Percentiles rank a stretch among this genome's conserved stretches.
These are phyloP conservation scores for Torulaspora indica DNA, from an alignment of 805 yeast species.

Conservation along the genomic window DNA sequence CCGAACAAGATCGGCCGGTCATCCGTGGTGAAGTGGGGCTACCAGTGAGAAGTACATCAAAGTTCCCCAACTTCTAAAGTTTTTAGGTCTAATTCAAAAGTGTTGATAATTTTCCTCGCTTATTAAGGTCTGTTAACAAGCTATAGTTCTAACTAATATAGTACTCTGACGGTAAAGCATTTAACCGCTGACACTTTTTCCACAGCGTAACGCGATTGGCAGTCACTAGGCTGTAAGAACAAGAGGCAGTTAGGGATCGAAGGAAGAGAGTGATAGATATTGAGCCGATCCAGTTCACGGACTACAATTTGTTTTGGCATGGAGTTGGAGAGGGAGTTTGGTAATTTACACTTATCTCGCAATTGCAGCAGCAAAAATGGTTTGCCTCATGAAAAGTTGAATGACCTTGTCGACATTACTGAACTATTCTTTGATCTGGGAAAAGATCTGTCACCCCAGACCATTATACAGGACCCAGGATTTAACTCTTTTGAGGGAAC, in stretches of 20 bases:
- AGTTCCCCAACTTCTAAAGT: slow-evolving; percentile 6
- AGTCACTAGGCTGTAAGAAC: not conserved
- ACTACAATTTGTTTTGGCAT: too few species aligned
- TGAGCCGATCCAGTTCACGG: too few species aligned
- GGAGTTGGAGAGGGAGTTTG: not conserved
- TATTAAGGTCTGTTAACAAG: not conserved
- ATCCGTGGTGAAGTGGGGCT: slow-evolving; percentile 1
- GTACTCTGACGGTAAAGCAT: not conserved
- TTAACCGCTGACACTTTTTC: slow-evolving; percentile 1
- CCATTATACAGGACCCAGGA: slow-evolving; percentile 52
- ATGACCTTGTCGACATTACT: slow-evolving; percentile 50
- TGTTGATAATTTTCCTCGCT: slow-evolving; percentile 3
- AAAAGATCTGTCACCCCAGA: slow-evolving; percentile 42
- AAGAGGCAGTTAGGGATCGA: not conserved
- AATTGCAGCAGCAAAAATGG: slow-evolving; percentile 3
- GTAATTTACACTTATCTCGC: not conserved
- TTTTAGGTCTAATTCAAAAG: not conserved
- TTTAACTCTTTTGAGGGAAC: slow-evolving; percentile 80
- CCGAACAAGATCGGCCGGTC: slow-evolving; percentile 6
- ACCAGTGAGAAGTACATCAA: not conserved
- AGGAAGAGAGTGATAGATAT: not conserved
- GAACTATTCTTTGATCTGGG: slow-evolving; percentile 42
- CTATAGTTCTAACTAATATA: too few species aligned
- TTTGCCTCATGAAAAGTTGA: not conserved
- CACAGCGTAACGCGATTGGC: too few species aligned